A percentile compares a stretch with the other conserved stretches of the same genome.
Conservation (phyloP, 106 monocot species). For the Acorus calamus region DNA sequence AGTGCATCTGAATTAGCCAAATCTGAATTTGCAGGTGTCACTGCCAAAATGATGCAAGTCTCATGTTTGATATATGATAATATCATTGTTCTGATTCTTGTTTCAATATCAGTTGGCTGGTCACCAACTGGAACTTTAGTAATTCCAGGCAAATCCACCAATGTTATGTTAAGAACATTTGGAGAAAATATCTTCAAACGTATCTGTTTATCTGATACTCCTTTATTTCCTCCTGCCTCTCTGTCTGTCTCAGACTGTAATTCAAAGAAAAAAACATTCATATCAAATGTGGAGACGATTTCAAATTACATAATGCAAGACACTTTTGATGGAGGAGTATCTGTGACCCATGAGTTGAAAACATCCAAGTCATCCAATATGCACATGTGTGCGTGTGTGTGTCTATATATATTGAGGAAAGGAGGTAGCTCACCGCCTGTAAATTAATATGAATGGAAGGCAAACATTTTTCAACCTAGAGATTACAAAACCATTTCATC, state of each 20-base stretch:
- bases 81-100: constrained; percentile 68
- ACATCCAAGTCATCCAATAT: too few species aligned
- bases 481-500: too few species aligned
- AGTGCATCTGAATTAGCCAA: constrained; percentile 85
- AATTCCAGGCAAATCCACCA: constrained; percentile 89
- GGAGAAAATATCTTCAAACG: constrained; percentile 82
- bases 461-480: too few species aligned
- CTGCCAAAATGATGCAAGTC: constrained; percentile 80
- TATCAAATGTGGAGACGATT: too few species aligned
- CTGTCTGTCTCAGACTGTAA: constrained; percentile 79
- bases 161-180: constrained; percentile 72
- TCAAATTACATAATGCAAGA: too few species aligned
- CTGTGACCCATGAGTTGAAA: too few species aligned
- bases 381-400: too few species aligned
- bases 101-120: constrained; percentile 73
- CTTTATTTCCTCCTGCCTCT: constrained; percentile 68
- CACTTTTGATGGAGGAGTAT: too few species aligned
- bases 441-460: too few species aligned
- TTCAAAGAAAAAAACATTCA: not conserved
- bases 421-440: too few species aligned
- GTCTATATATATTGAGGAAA: too few species aligned
- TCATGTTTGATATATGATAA: constrained; percentile 67
- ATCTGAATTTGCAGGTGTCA: constrained; percentile 87
- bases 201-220: constrained; percentile 78
- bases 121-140: constrained; percentile 88